Evolutionary conservation across 345 rosid species (phyloP).

Genomic region (Salix caprea): DNA sequence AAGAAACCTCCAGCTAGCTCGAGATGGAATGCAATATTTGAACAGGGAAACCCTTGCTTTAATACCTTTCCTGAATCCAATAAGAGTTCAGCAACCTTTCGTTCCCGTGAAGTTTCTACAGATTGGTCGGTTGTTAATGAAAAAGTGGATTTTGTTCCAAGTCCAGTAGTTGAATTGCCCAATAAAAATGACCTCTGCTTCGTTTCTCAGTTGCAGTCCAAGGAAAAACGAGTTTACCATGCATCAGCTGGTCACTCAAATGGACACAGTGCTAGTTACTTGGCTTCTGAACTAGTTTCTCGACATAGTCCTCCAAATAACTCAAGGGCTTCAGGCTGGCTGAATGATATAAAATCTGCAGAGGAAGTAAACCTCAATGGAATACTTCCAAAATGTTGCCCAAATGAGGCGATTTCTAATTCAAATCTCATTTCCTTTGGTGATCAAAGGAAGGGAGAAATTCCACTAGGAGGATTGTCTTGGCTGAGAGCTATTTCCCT

Average conservation of each 20-base stretch:
- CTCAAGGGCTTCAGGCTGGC: conserved; percentile 11
- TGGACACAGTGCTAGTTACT: conserved; percentile 18
- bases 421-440: conserved; percentile 7
- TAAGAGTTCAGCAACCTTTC: conserved; percentile 18
- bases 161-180: conserved; percentile 18
- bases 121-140: conserved; percentile 18
- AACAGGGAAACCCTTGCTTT: conserved; percentile 19
- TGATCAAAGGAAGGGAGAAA: conserved; percentile 16
- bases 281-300: conserved; percentile 19
- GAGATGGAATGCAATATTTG: conserved; percentile 13
- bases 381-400: conserved; percentile 13
- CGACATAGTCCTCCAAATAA: conserved; percentile 9
- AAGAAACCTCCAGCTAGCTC: conserved; percentile 15
- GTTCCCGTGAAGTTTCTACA: conserved; percentile 15
- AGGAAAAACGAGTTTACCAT: conserved; percentile 22
- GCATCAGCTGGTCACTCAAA: conserved; percentile 11
- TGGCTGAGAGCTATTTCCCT: conserved; percentile 41
- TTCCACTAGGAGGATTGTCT: conserved; percentile 28
- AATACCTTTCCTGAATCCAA: conserved; percentile 14
- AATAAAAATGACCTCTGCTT: conserved; percentile 28
- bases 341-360: conserved; percentile 28
- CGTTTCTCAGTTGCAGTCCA: conserved; percentile 40
- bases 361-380: conserved; percentile 37
- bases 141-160: conserved; percentile 32
- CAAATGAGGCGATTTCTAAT: conserved; percentile 15